phyloP scores from a whole-genome alignment of 129 eudicot species.

The Artemisia tridentata region DNA sequence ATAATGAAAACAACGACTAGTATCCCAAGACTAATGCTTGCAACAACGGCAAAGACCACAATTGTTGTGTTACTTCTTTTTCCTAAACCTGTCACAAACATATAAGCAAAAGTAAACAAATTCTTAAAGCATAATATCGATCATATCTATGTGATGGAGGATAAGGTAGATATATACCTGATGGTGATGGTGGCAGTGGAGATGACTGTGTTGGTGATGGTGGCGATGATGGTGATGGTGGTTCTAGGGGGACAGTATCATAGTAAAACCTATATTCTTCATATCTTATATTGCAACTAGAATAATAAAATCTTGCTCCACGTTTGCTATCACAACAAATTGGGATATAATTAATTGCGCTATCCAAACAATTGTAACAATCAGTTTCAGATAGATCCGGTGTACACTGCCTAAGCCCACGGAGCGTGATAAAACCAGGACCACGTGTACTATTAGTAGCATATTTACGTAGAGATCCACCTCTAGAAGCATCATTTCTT shows the following conservation, averaged over 20 bases:
- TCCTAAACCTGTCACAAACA: conserved; percentile 10
- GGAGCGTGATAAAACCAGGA: conserved; percentile 9
- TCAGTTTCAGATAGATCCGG: conserved; percentile 26
- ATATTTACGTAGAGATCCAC: conserved; percentile 45
- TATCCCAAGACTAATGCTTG: too few relatives aligned
- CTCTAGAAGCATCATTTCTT: conserved; percentile 25
- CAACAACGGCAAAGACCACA: conserved; percentile 12
- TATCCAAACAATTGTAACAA: conserved; percentile 25
- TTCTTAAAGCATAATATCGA: background rate
- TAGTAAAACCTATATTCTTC: conserved; percentile 20
- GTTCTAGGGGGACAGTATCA: conserved; percentile 14
- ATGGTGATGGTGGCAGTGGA: conserved; percentile 9
- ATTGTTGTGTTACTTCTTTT: conserved; percentile 5
- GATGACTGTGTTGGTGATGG: background rate
- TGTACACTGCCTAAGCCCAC: conserved; percentile 40
- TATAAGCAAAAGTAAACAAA: background rate
- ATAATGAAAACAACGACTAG: too few relatives aligned
- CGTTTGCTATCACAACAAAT: conserved; percentile 20
- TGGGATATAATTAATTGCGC: background rate
- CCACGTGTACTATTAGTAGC: conserved; percentile 22
- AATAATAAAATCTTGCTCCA: conserved; percentile 26
- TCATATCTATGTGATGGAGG: background rate
- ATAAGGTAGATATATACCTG: background rate
- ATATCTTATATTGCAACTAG: conserved; percentile 38
- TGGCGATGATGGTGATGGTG: conserved; percentile 18